Evolutionary conservation across 2,329 filamentous ascomycete species (phyloP), one percentile per base, ranked within the genome.

Genomic region (Verruconis gallopava): DNA sequence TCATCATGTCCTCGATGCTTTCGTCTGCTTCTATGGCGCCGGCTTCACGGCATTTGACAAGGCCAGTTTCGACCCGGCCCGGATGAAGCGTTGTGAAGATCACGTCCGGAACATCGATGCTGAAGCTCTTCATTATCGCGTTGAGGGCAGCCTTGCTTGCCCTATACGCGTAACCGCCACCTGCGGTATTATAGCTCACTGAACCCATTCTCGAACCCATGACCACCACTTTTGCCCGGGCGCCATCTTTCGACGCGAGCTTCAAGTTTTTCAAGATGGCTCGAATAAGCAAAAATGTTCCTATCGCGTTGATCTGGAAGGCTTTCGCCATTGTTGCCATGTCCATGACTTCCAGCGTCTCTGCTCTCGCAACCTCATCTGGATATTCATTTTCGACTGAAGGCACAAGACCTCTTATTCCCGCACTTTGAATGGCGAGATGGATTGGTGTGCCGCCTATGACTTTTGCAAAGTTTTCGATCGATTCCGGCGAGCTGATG

Each of bases 101-200:
- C 1, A 66, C 59, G 4, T 62, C 59, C 1, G 60, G 58, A 12
- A 66, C 57, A 55, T 68, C 66, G 5, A 65, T 51, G 21, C 54
- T 57, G 22, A 68, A 61, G 34, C 59, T 64, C 49, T 60, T 59
- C 2, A 68, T 55, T 5, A 69, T 55, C 4, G 63, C 60, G 46
- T 69, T 68, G 25, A 67, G 49, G 18, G 62, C 66, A 3, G 65
- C 65, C 48, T 69, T 68, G 33, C 58, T 62, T 3, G 65, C 63
- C 5, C 66, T 53, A 48, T 69, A 69, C 9, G 66, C 66, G 47
- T 68, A 69, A 2, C 56, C 64, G 2, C 59, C 57, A 0, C 65
- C 66, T 2, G 52, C 51, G 1, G 46, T 49, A 44, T 68, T 68
- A 19, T 57, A 54, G 1, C 52, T 46, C 5, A 68, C 44, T 11